Conservation (phyloP, 495 filamentous ascomycete species). For the Clavariopsis aquatica region DNA sequence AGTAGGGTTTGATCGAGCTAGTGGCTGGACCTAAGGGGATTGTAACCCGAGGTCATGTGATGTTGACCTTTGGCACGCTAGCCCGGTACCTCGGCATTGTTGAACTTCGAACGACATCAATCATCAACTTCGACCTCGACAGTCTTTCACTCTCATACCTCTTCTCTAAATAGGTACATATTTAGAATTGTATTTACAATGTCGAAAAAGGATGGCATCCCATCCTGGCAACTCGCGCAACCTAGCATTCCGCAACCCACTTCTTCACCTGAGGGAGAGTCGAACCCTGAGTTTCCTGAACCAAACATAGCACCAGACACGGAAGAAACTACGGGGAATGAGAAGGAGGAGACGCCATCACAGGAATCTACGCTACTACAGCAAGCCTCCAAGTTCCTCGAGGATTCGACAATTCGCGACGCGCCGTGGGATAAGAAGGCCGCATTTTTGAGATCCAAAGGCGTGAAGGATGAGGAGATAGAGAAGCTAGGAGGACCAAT, state of each 20-base stretch:
- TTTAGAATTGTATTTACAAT: constrained; percentile 43
- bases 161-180: too few relatives aligned
- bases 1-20: too few relatives aligned
- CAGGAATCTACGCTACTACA: constrained; percentile 53
- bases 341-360: constrained; percentile 21
- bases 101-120: too few relatives aligned
- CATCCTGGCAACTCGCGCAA: constrained; percentile 30
- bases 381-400: constrained; percentile 76
- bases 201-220: constrained; percentile 45
- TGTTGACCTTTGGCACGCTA: too few relatives aligned
- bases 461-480: constrained; percentile 67
- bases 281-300: constrained; percentile 5
- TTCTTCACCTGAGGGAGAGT: background rate
- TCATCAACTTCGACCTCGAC: too few relatives aligned
- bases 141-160: too few relatives aligned
- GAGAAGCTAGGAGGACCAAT: constrained; percentile 59
- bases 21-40: too few relatives aligned
- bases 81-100: too few relatives aligned
- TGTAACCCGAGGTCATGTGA: too few relatives aligned
- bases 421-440: constrained; percentile 71
- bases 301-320: background rate
- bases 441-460: constrained; percentile 78
- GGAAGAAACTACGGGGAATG: constrained; percentile 1
- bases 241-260: constrained; percentile 12
- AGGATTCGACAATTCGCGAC: constrained; percentile 72